Evolutionary conservation across 148 eudicot genomes (phyloP), one percentile per base, ranked within the genome.

Genomic region (Camellia sinensis): DNA sequence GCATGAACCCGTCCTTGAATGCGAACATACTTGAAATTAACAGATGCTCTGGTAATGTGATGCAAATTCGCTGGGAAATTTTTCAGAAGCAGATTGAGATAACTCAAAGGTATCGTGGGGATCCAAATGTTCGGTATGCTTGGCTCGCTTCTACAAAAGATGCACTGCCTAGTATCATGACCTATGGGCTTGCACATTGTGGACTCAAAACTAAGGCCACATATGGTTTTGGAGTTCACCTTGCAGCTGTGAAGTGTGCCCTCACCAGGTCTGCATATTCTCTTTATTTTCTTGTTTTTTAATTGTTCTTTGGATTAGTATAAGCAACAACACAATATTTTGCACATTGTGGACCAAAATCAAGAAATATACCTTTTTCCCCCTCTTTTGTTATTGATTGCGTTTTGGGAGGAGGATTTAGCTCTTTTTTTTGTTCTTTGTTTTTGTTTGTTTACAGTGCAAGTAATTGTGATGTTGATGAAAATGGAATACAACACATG

Each of bases 41-140:
- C 37, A 81, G 45, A 83, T 86, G 88, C 78, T 67, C 67, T n/a
- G 80, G 82, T 54, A 62, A 52, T 53, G 68, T 68, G 65, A 60
- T 83, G 85, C 76, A 80, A 76, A 53, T 52, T 53, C 85, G 81
- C 29, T 54, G 74, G 76, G 88, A 83, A 78, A 77, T 86, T 61
- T 86, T 86, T 63, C 79, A 80, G 83, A 86, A 86, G 63, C 85
- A 86, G 88, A 80, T 79, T 21, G 85, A 86, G 78, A 57, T 86
- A 15, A 80, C 77, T 57, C 68, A 75, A 74, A 83, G 68, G 43
- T 78, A 43, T 80, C 88, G 86, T 46, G 88, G 88, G 2, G 64
- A 83, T 70, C 69, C 88, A 54, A 86, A 86, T 73, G 78, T 86
- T 73, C 84, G n/a, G 11, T 86, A 73, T 80, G 88, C 83, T 46